These are phyloP conservation scores for Kwoniella botswanensis DNA, from an alignment of 768 basidiomycete species.

Conservation along the genomic window DNA sequence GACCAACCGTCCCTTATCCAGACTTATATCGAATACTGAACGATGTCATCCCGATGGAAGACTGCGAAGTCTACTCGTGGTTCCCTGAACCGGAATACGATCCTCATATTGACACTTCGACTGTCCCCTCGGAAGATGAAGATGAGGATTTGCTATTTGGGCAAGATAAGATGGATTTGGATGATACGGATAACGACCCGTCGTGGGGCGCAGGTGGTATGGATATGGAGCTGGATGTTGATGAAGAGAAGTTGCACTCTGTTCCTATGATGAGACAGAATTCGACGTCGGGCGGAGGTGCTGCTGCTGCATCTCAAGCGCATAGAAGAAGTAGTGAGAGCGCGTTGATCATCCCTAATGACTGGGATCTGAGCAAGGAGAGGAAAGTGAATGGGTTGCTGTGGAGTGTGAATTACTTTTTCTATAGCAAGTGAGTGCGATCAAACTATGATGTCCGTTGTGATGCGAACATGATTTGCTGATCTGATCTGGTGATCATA, in stretches of 20 bases:
- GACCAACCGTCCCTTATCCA: conserved; percentile 69
- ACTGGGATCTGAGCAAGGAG: conserved; percentile 24
- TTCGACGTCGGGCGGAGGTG: conserved; percentile 15
- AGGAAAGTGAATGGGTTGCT: conserved; percentile 70
- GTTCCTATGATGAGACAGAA: conserved; percentile 19
- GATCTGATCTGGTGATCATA: conserved; percentile 7
- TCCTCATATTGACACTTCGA: conserved; percentile 69
- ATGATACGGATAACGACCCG: conserved; percentile 35
- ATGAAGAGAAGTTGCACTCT: conserved; percentile 18
- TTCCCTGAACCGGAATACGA: conserved; percentile 90
- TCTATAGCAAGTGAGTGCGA: conserved; percentile 79
- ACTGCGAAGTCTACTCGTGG: conserved; percentile 96
- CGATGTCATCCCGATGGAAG: conserved; percentile 83
- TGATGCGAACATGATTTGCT: not conserved
- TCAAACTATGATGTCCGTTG: not conserved
- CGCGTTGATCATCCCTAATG: not conserved
- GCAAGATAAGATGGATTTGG: conserved; percentile 34
- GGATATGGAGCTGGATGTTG: conserved; percentile 52
- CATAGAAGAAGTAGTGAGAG: conserved; percentile 16
- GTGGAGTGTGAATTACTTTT: conserved; percentile 98
- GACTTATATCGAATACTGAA: conserved; percentile 83
- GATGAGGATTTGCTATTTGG: conserved; percentile 64
- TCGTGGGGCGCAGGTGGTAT: conserved; percentile 49
- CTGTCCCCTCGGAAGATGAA: conserved; percentile 60
- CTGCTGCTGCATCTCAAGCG: not conserved